Percentiles rank a stretch among this genome's conserved stretches.
These are phyloP conservation scores for Cercospora sp. DNA, from an alignment of 2,329 filamentous ascomycete genomes.

Conservation along the genomic window DNA sequence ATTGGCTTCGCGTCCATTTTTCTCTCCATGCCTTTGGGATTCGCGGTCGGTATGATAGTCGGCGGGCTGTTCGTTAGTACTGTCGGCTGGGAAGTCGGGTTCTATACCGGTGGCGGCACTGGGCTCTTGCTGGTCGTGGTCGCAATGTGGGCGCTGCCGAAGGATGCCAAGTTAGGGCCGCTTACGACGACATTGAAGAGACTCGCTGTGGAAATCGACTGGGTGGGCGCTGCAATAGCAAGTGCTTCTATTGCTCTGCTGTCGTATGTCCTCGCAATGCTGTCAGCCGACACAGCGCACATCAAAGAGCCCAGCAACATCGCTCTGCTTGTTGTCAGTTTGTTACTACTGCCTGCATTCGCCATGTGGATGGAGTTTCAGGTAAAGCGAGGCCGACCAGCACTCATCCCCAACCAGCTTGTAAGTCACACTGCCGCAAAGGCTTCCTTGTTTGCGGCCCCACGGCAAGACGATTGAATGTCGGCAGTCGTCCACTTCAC, in stretches of 20 bases:
- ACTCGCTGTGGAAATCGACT: conserved; percentile 52
- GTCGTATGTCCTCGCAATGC: conserved; percentile 48
- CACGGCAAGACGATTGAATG: background rate
- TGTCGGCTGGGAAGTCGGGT: conserved; percentile 55
- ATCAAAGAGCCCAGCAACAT: conserved; percentile 25
- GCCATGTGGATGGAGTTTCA: conserved; percentile 56
- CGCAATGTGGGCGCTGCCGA: conserved; percentile 44
- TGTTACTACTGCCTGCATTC: conserved; percentile 52
- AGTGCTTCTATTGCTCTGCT: conserved; percentile 51
- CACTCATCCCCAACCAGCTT: conserved; percentile 62
- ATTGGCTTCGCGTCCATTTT: conserved; percentile 54
- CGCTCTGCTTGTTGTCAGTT: conserved; percentile 48
- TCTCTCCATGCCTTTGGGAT: conserved; percentile 53
- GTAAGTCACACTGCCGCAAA: background rate
- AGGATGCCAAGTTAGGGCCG: conserved; percentile 28
- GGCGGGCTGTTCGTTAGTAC: conserved; percentile 52
- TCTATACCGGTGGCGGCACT: conserved; percentile 49
- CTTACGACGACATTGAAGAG: conserved; percentile 29
- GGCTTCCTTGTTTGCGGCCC: background rate
- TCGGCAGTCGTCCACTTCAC: background rate
- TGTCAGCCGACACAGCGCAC: conserved; percentile 25
- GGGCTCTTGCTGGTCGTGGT: conserved; percentile 44
- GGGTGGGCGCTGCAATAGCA: conserved; percentile 52
- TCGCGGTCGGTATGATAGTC: conserved; percentile 52
- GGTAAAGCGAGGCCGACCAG: conserved; percentile 49